phyloP scores from a whole-genome alignment of 2,329 filamentous ascomycete genomes.

The Fusarium subtropicale region DNA sequence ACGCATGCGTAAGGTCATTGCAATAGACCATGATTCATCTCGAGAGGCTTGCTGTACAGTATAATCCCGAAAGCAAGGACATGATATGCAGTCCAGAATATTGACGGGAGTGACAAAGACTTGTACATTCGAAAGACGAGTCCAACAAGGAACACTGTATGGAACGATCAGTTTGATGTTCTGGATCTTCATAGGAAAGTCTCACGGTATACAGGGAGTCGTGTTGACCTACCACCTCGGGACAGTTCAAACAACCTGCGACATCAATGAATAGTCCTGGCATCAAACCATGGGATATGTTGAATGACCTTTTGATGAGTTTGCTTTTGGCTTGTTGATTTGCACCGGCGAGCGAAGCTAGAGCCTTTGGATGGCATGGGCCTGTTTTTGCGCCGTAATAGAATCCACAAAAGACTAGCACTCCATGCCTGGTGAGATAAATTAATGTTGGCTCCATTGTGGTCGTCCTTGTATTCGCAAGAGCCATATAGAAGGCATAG shows the following conservation, averaged over 20 bases:
- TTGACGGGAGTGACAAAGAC: slow-evolving; percentile 21
- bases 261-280: slow-evolving; percentile 18
- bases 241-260: slow-evolving; percentile 12
- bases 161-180: neutral
- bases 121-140: slow-evolving; percentile 20
- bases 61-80: slow-evolving; percentile 19
- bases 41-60: slow-evolving; percentile 7
- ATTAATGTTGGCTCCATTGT: neutral
- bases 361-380: neutral
- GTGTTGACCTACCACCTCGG: slow-evolving; percentile 27
- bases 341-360: neutral
- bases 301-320: slow-evolving; percentile 25
- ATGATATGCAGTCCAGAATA: slow-evolving; percentile 26
- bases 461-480: neutral
- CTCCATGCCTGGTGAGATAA: too few relatives aligned
- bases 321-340: slow-evolving; percentile 5
- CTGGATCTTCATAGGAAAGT: neutral
- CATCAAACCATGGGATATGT: slow-evolving; percentile 10
- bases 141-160: slow-evolving; percentile 22
- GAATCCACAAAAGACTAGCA: neutral
- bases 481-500: neutral
- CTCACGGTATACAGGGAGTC: slow-evolving; percentile 18
- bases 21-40: slow-evolving; percentile 25
- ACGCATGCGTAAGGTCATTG: slow-evolving; percentile 13
- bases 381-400: neutral